A percentile compares a stretch with the other conserved stretches of the same genome.
Evolutionary conservation across 148 eudicot species (phyloP).

Genomic region (Drosera capensis): DNA sequence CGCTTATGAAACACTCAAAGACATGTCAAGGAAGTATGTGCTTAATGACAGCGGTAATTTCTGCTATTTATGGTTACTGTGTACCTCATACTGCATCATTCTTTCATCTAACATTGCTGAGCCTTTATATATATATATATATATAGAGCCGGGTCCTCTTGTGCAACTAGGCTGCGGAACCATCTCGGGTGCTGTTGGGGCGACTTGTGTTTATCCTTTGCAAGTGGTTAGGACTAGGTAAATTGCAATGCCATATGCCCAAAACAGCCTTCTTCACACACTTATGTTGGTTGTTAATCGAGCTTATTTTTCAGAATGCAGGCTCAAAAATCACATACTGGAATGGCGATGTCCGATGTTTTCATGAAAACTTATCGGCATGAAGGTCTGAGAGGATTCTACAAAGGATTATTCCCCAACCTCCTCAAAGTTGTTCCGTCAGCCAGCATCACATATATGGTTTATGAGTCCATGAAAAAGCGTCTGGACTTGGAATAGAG

Average conservation of each 20-base stretch:
- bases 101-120: slow-evolving; percentile 1
- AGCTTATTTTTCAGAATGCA: slow-evolving; percentile 55
- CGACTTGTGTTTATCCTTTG: slow-evolving; percentile 89
- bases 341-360: slow-evolving; percentile 73
- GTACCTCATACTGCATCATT: neutral
- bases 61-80: neutral
- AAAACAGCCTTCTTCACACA: neutral
- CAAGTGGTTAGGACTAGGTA: slow-evolving; percentile 98
- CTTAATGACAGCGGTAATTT: slow-evolving; percentile 57
- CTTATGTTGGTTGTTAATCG: neutral
- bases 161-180: slow-evolving; percentile 96
- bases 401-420: slow-evolving; percentile 93
- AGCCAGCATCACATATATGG: slow-evolving; percentile 86
- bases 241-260: neutral
- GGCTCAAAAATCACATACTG: slow-evolving; percentile 42
- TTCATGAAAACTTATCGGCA: slow-evolving; percentile 43
- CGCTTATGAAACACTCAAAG: slow-evolving; percentile 81
- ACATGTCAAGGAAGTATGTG: slow-evolving; percentile 52
- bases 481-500: slow-evolving; percentile 49
- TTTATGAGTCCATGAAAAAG: slow-evolving; percentile 85
- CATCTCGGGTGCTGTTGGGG: slow-evolving; percentile 86
- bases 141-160: slow-evolving; percentile 88
- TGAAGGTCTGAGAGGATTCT: slow-evolving; percentile 75
- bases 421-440: slow-evolving; percentile 89
- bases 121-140: slow-evolving; percentile 1